A percentile compares a stretch with the other conserved stretches of the same genome.
These are phyloP conservation scores for Talaromyces verruculosus DNA, from an alignment of 2,329 filamentous ascomycete species.

Conservation along the genomic window DNA sequence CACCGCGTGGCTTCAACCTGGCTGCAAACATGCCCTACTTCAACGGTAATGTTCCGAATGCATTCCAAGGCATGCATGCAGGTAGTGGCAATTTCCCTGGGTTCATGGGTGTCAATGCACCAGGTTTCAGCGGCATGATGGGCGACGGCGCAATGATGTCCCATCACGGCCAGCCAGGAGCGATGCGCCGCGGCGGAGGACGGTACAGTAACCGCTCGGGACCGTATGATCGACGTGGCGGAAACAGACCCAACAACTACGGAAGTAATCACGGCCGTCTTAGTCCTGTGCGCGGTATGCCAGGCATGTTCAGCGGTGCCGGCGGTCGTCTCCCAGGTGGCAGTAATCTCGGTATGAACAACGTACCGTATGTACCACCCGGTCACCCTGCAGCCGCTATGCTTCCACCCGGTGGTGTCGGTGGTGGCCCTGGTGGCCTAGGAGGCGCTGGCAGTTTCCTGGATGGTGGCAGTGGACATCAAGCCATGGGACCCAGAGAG, in stretches of 20 bases:
- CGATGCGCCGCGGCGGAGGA: constrained; percentile 66
- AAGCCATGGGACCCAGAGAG: constrained; percentile 77
- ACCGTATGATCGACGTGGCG: constrained; percentile 67
- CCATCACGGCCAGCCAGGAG: constrained; percentile 57
- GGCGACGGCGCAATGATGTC: constrained; percentile 42
- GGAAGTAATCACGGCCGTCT: constrained; percentile 52
- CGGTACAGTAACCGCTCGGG: constrained; percentile 65
- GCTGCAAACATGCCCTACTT: constrained; percentile 67
- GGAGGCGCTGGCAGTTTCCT: constrained; percentile 43
- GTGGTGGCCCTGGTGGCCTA: not conserved
- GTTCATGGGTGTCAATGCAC: constrained; percentile 34
- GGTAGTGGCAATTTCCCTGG: constrained; percentile 33
- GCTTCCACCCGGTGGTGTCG: not conserved
- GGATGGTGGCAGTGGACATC: constrained; percentile 62
- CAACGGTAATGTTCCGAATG: constrained; percentile 42
- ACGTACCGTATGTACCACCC: constrained; percentile 37
- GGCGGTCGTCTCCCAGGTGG: constrained; percentile 35
- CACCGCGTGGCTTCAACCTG: constrained; percentile 87
- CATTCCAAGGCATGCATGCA: constrained; percentile 34
- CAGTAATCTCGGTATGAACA: constrained; percentile 23
- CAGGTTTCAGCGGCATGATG: constrained; percentile 35
- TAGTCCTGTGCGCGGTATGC: constrained; percentile 40
- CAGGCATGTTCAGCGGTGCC: constrained; percentile 36
- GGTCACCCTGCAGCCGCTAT: constrained; percentile 39
- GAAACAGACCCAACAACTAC: constrained; percentile 53